Conservation (phyloP, 2,329 filamentous ascomycete genomes). For the Ophiostoma perfectum region DNA sequence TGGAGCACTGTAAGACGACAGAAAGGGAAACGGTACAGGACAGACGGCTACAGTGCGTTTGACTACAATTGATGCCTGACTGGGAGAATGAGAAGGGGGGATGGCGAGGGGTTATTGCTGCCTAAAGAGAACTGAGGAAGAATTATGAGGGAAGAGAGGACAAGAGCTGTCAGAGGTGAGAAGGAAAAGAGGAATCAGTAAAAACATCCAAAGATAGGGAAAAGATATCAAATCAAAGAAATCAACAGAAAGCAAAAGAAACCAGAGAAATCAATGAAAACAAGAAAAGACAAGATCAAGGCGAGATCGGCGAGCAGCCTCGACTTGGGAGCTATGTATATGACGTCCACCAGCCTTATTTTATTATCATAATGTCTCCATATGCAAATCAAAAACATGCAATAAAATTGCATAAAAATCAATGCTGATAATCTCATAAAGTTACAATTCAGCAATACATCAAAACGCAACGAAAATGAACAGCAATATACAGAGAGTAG, state of each 20-base stretch:
- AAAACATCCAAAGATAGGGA: background rate
- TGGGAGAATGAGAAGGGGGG: no score
- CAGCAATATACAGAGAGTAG: background rate
- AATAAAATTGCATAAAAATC: no score
- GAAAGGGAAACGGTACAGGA: background rate
- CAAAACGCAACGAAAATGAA: background rate
- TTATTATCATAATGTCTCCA: no score
- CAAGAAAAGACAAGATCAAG: background rate
- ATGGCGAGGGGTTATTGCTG: background rate
- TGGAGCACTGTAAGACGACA: slow-evolving; percentile 1
- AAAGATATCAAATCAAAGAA: background rate
- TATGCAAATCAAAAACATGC: no score
- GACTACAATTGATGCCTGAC: background rate
- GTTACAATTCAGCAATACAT: background rate
- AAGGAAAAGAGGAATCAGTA: background rate
- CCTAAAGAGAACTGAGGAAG: background rate
- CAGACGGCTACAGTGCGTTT: background rate
- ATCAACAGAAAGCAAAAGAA: background rate
- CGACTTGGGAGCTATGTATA: background rate
- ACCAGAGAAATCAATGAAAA: background rate
- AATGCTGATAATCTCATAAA: no score
- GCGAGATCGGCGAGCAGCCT: no score
- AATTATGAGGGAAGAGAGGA: background rate
- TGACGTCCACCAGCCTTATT: no score
- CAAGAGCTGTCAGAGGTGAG: background rate